These are phyloP conservation scores for Termitomyces sp. DNA, from an alignment of 768 basidiomycete species.

Conservation along the genomic window DNA sequence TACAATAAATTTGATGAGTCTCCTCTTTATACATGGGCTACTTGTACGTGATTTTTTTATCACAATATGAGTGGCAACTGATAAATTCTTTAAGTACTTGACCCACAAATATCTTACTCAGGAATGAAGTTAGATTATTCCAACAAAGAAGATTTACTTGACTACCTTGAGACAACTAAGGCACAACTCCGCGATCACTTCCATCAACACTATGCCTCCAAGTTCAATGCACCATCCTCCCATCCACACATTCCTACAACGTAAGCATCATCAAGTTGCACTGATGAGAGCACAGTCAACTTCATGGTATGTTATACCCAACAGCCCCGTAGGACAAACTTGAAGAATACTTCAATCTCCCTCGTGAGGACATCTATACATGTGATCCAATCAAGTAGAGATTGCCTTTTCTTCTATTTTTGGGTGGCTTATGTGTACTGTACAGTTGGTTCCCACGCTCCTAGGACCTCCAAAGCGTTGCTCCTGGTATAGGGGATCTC, in stretches of 20 bases:
- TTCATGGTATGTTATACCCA: neutral
- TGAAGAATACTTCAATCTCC: conserved; percentile 20
- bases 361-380: conserved; percentile 21
- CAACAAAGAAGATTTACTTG: neutral
- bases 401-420: no score
- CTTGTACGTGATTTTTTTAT: neutral
- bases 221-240: no score
- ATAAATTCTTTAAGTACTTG: neutral
- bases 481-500: no score
- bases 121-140: neutral
- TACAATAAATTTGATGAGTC: neutral
- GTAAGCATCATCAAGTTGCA: conserved; percentile 18
- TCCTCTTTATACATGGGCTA: neutral
- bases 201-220: no score
- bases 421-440: neutral
- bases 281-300: neutral
- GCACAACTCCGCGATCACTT: no score
- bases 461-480: no score
- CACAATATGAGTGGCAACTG: neutral
- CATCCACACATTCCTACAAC: no score
- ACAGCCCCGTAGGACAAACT: conserved; percentile 14
- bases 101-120: neutral
- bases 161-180: neutral
- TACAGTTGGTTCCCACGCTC: no score
- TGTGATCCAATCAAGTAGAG: no score